Percentiles rank a stretch among this genome's conserved stretches.
Evolutionary conservation across 2,329 filamentous ascomycete species (phyloP).

Genomic region (Cordyceps tenuipes): DNA sequence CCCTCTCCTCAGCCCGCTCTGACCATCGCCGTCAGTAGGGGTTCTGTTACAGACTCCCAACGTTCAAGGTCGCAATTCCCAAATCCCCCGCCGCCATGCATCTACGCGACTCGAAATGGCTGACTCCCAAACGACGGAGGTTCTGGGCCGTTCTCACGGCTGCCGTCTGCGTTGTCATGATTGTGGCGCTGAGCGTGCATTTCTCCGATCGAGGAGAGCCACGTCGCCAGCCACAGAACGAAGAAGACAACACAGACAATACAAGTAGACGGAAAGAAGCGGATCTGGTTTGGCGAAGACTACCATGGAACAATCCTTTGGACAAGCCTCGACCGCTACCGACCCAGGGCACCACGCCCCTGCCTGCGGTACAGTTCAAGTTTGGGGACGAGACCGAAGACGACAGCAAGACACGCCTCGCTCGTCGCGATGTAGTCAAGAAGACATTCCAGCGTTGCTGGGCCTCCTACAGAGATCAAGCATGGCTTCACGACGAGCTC

Average conservation of each 20-base stretch:
- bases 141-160: background rate
- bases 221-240: background rate
- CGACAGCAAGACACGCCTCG: constrained; percentile 23
- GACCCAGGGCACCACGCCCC: background rate
- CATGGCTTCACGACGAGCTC: constrained; percentile 46
- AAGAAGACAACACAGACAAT: background rate
- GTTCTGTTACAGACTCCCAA: background rate
- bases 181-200: constrained; percentile 1
- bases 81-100: background rate
- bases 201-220: background rate
- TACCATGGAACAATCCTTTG: constrained; percentile 8
- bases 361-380: constrained; percentile 9
- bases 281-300: constrained; percentile 7
- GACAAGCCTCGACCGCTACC: constrained; percentile 1
- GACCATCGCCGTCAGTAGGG: background rate
- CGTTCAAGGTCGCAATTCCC: background rate
- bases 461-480: constrained; percentile 42
- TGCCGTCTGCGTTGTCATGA: background rate
- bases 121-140: background rate
- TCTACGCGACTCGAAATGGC: background rate
- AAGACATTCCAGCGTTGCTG: constrained; percentile 35
- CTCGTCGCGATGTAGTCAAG: constrained; percentile 32
- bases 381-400: constrained; percentile 12
- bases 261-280: background rate
- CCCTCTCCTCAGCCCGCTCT: background rate